Evolutionary conservation across 768 basidiomycete genomes (phyloP).

Genomic region (Strobilomyces confusus): DNA sequence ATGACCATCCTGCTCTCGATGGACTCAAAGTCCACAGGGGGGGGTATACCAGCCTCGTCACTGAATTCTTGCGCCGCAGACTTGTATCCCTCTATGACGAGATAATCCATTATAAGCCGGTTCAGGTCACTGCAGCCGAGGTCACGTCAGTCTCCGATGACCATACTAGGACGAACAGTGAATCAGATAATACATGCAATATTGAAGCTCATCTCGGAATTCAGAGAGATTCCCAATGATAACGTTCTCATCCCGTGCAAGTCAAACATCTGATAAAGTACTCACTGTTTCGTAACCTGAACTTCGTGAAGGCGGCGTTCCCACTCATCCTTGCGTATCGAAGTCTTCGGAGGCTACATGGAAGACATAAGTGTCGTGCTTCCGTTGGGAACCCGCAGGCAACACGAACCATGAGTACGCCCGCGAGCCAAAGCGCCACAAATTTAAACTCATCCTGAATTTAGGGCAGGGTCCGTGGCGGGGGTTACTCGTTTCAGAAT

Average conservation of each 20-base stretch:
- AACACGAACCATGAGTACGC: conserved; percentile 32
- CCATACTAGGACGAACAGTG: conserved; percentile 18
- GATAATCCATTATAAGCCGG: conserved; percentile 93
- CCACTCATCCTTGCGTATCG: conserved; percentile 83
- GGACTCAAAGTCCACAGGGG: conserved; percentile 83
- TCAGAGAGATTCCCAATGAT: conserved; percentile 99
- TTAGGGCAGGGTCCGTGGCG: conserved; percentile 39
- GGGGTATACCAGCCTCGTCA: conserved; percentile 73
- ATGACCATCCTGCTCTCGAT: conserved; percentile 95
- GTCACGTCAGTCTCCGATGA: conserved; percentile 17
- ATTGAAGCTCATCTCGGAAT: conserved; percentile 57
- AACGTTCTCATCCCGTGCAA: conserved; percentile 57
- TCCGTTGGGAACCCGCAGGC: background rate
- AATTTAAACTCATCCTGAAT: conserved; percentile 33
- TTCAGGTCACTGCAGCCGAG: conserved; percentile 76
- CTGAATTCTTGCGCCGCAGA: conserved; percentile 94
- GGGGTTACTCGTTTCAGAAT: conserved; percentile 9
- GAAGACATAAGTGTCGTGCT: background rate
- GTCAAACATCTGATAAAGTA: conserved; percentile 27
- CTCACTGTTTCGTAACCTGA: conserved; percentile 86
- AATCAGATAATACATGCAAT: conserved; percentile 91
- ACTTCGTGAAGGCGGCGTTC: conserved; percentile 78
- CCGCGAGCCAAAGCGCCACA: conserved; percentile 8
- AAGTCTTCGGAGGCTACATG: conserved; percentile 46
- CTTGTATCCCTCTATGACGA: conserved; percentile 96